Conservation (phyloP, 352 stramenopile species). For the Pythium monospermum region DNA sequence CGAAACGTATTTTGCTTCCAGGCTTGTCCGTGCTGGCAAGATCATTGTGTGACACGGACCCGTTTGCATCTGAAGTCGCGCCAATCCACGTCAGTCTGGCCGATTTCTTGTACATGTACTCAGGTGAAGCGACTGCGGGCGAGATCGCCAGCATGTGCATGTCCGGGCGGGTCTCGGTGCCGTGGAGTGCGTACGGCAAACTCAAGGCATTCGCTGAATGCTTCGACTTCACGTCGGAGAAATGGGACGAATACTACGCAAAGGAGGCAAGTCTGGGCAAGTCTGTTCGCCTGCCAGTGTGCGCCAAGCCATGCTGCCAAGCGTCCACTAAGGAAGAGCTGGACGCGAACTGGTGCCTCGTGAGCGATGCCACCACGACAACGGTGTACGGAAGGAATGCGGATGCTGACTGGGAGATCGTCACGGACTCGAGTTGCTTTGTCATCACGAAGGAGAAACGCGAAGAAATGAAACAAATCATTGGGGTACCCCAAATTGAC, state of each 20-base stretch:
- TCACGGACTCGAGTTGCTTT: constrained; percentile 56
- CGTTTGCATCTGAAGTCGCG: constrained; percentile 56
- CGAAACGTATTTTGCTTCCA: constrained; percentile 15
- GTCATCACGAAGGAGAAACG: constrained; percentile 55
- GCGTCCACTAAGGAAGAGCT: constrained; percentile 72
- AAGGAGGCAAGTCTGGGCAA: constrained; percentile 26
- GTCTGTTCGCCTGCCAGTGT: constrained; percentile 29
- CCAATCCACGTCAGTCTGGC: constrained; percentile 69
- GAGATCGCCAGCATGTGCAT: constrained; percentile 84
- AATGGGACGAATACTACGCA: constrained; percentile 76
- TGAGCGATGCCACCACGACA: constrained; percentile 56
- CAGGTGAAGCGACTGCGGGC: constrained; percentile 59
- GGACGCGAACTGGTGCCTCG: constrained; percentile 77
- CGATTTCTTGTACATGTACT: constrained; percentile 88
- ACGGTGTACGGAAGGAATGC: constrained; percentile 18
- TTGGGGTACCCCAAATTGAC: constrained; percentile 56
- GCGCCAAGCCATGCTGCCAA: constrained; percentile 55
- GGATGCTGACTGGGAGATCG: constrained; percentile 66
- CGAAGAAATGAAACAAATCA: constrained; percentile 50
- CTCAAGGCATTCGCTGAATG: constrained; percentile 81
- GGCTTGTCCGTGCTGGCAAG: constrained; percentile 48
- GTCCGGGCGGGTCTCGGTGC: constrained; percentile 76
- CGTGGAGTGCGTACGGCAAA: constrained; percentile 79
- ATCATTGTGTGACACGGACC: constrained; percentile 39
- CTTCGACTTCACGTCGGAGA: constrained; percentile 82